Percentiles rank a stretch among this genome's conserved stretches.
Conservation (phyloP, 2,329 filamentous ascomycete species). For the Pyrenochaeta sp. region DNA sequence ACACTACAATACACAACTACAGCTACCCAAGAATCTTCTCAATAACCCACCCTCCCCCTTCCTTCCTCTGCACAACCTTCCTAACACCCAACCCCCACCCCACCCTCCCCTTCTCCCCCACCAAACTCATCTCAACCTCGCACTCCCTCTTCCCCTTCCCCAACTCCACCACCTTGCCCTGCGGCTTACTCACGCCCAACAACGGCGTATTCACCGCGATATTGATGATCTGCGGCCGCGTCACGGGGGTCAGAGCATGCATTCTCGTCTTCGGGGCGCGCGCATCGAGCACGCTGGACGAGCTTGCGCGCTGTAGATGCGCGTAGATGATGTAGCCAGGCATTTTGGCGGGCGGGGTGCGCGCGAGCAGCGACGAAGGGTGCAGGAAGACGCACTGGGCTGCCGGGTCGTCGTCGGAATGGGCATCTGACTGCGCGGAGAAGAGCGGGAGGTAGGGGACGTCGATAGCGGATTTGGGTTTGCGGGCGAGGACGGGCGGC, state of each 20-base stretch:
- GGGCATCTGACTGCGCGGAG: constrained; percentile 62
- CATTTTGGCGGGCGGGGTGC: constrained; percentile 61
- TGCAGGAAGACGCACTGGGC: constrained; percentile 85
- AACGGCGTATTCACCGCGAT: constrained; percentile 87
- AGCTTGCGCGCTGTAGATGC: no score
- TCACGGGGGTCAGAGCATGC: constrained; percentile 84
- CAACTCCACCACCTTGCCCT: constrained; percentile 75
- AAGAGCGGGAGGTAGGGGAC: constrained; percentile 90
- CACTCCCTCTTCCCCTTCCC: constrained; percentile 70
- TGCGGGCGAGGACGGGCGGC: constrained; percentile 62
- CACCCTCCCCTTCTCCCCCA: constrained; percentile 70
- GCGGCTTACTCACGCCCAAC: constrained; percentile 84
- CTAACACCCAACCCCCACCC: constrained; percentile 88
- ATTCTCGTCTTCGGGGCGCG: constrained; percentile 73
- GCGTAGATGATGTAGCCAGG: constrained; percentile 88
- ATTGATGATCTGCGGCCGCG: constrained; percentile 75
- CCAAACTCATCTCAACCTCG: constrained; percentile 81
- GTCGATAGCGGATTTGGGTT: constrained; percentile 85
- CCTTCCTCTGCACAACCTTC: constrained; percentile 81
- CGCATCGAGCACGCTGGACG: constrained; percentile 47
- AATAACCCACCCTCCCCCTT: constrained; percentile 74
- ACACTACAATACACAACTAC: neutral
- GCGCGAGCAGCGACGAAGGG: constrained; percentile 79
- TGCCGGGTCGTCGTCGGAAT: constrained; percentile 54
- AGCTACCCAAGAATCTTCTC: constrained; percentile 58